Percentiles rank a stretch among this genome's conserved stretches.
Evolutionary conservation across 768 basidiomycete species (phyloP).

Genomic region (Boletus speciosus): DNA sequence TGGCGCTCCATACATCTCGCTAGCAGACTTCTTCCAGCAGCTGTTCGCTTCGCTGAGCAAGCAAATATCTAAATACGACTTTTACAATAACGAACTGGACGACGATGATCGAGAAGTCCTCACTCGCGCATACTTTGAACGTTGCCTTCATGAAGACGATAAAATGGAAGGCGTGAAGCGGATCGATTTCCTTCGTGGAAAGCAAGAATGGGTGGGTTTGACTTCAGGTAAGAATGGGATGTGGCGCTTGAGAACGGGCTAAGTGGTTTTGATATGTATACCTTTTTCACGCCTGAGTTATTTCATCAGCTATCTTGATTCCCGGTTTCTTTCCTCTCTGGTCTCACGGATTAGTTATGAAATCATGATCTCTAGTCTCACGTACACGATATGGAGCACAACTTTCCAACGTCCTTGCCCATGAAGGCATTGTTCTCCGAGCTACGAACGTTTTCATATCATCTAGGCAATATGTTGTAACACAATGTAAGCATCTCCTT

Average conservation of each 20-base stretch:
- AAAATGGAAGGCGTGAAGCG: slow-evolving; percentile 45
- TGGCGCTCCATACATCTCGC: slow-evolving; percentile 50
- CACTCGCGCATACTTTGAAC: slow-evolving; percentile 40
- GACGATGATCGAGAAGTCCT: slow-evolving; percentile 43
- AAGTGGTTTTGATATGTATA: slow-evolving; percentile 8
- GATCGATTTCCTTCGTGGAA: slow-evolving; percentile 59
- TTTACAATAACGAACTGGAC: slow-evolving; percentile 55
- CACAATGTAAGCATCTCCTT: background rate
- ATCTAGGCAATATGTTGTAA: background rate
- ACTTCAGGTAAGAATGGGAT: slow-evolving; percentile 51
- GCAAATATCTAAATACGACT: slow-evolving; percentile 51
- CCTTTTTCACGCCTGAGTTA: background rate
- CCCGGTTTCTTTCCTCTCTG: background rate
- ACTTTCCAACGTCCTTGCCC: background rate
- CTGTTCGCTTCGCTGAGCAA: slow-evolving; percentile 42
- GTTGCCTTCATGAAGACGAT: slow-evolving; percentile 39
- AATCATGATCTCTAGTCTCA: background rate
- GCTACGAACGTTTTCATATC: background rate
- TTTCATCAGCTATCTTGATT: background rate
- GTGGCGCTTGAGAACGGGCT: slow-evolving; percentile 61
- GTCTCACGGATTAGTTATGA: background rate
- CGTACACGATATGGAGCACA: slow-evolving; percentile 3
- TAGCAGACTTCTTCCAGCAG: slow-evolving; percentile 51
- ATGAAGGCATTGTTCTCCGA: background rate
- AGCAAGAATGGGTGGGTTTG: slow-evolving; percentile 52